Conservation (phyloP, 331 rosid species). For the Arachis monticola region DNA sequence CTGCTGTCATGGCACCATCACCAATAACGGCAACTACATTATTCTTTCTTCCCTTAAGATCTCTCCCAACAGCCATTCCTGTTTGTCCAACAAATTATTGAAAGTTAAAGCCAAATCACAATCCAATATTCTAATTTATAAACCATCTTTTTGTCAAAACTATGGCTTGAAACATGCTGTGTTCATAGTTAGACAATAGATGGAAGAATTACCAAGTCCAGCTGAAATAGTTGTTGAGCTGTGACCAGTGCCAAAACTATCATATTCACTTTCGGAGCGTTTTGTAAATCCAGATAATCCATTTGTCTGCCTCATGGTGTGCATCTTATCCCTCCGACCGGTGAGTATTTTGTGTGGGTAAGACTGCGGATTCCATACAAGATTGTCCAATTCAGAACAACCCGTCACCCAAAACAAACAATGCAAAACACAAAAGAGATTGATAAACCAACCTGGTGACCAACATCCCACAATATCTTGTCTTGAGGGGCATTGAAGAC, state of each 20-base stretch:
- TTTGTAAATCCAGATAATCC: conserved; percentile 92
- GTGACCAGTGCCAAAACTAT: conserved; percentile 95
- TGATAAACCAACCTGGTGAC: conserved; percentile 80
- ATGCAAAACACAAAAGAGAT: conserved; percentile 14
- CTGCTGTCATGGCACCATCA: conserved; percentile 99
- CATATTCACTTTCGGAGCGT: conserved; percentile 90
- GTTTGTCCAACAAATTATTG: conserved; percentile 37
- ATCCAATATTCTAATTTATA: background rate
- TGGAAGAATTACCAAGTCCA: conserved; percentile 76
- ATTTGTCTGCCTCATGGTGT: conserved; percentile 87
- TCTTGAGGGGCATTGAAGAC: conserved; percentile 92
- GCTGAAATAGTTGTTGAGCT: conserved; percentile 99
- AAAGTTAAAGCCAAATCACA: conserved; percentile 37
- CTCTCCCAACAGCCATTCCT: conserved; percentile 99
- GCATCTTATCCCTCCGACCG: conserved; percentile 91
- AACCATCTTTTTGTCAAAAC: background rate
- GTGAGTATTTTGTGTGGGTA: conserved; percentile 97
- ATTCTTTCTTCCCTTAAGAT: conserved; percentile 78
- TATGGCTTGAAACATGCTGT: background rate
- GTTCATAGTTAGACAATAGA: conserved; percentile 3
- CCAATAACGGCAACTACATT: conserved; percentile 88
- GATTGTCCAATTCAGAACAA: conserved; percentile 10
- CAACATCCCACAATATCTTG: conserved; percentile 95
- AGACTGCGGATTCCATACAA: conserved; percentile 60
- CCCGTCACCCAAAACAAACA: background rate